Evolutionary conservation across 768 basidiomycete genomes (phyloP), one percentile per base, ranked within the genome.

Genomic region (Wakefieldia striispora): DNA sequence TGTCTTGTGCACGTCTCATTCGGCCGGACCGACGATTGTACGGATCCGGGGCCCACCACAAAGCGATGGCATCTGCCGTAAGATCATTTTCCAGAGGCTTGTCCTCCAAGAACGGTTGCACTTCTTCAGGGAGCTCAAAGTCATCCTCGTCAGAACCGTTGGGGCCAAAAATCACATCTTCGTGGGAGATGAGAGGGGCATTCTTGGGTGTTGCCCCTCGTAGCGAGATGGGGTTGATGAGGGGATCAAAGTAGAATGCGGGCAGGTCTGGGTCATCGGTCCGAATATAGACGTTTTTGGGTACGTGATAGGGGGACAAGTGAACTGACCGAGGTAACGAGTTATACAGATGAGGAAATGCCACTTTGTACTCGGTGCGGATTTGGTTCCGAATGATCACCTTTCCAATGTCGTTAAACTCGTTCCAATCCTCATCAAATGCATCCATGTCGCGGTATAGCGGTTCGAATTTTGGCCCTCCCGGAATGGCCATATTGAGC

Each of bases 371-470:
- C 72, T 99, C 97, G 2, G 95, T 97, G 40, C 97, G 83, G 55
- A 98, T 95, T 68, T 97, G 92, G 65, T 98, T 94, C 19, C 97
- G 94, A 59, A 99, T 98, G 69, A 99, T 95, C 63, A 99, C 89
- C 70, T 99, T 99, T 74, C 97, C 95, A 71, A 98, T 97, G 65
- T 99, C 97, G 66, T 99, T 99, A 63, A 99, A 99, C 68, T 97
- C 94, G 68, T 97, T 97, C 94, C 94, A 97, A 64, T 99, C 97
- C 66, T 98, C 97, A 63, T 99, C 97, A 58, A 92, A 97, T 12
- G 87, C 78, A 62, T 98, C 97, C 86, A 95, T 93, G 62, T 99
- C 97, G 42, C 95, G 82, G 70, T 93, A 93, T 23, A 99, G 75
- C 14, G 95, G 97, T 75, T 99, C 97, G 55, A 98, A 99, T 68